These are phyloP conservation scores for Zychaea mexicana DNA, from an alignment of 371 early-diverging fungal genomes.

Conservation along the genomic window DNA sequence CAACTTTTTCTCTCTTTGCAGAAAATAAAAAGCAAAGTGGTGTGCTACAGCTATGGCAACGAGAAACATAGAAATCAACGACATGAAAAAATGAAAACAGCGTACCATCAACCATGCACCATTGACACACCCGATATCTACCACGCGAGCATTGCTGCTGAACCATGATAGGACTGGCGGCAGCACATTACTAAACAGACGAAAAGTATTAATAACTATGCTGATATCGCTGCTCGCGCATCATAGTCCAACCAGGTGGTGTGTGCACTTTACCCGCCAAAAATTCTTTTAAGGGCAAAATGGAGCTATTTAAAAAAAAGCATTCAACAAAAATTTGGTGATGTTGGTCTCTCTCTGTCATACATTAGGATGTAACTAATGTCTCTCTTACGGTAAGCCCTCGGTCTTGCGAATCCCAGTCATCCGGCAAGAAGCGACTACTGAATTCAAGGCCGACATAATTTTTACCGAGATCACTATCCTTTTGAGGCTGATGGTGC, in stretches of 20 bases:
- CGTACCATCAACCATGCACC: slow-evolving; percentile 27
- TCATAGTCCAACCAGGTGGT: background rate
- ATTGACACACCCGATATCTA: slow-evolving; percentile 25
- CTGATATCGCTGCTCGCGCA: no score
- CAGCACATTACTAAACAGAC: slow-evolving; percentile 11
- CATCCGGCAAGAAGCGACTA: slow-evolving; percentile 24
- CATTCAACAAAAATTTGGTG: background rate
- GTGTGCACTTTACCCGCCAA: slow-evolving; percentile 16
- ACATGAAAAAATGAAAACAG: no score
- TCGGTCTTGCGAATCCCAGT: slow-evolving; percentile 21
- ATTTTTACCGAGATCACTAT: no score
- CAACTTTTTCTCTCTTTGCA: background rate
- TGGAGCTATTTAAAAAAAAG: slow-evolving; percentile 18
- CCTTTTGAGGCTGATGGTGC: no score
- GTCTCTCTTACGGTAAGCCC: slow-evolving; percentile 20
- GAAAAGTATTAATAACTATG: no score
- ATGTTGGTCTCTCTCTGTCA: background rate
- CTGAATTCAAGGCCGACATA: slow-evolving; percentile 24
- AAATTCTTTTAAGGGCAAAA: slow-evolving; percentile 22
- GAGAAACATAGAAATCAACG: no score
- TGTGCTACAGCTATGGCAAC: background rate
- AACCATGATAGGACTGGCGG: slow-evolving; percentile 16
- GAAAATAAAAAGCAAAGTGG: background rate
- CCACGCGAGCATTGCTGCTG: slow-evolving; percentile 12
- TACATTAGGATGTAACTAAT: background rate